Evolutionary conservation across 78 protist species (phyloP).

Genomic region (Salpingoeca rosetta): DNA sequence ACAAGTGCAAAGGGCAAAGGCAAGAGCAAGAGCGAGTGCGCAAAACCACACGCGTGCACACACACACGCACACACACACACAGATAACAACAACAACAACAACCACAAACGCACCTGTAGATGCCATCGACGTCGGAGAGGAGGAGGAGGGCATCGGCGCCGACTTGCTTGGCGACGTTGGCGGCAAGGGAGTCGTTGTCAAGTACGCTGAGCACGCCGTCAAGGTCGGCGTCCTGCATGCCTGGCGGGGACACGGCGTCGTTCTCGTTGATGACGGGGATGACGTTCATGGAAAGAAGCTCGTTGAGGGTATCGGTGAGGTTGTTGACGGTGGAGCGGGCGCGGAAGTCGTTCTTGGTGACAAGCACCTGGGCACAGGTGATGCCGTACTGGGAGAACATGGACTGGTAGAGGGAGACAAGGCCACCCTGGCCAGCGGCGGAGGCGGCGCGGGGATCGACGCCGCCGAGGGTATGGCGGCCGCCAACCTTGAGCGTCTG

Average conservation of each 20-base stretch:
- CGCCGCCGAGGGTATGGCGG: background rate
- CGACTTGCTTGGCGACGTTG: conserved; percentile 15
- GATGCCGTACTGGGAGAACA: conserved; percentile 19
- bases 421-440: conserved; percentile 36
- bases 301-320: background rate
- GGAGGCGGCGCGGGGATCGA: conserved; percentile 14
- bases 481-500: background rate
- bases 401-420: conserved; percentile 24
- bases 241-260: conserved; percentile 18
- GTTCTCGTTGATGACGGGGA: conserved; percentile 59
- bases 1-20: too few species aligned
- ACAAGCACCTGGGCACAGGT: conserved; percentile 37
- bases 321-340: background rate
- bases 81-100: too few species aligned
- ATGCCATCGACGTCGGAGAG: conserved; percentile 52
- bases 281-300: background rate
- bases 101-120: too few species aligned
- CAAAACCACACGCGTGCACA: too few species aligned
- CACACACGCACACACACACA: too few species aligned
- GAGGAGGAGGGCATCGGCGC: conserved; percentile 35
- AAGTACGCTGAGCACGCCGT: background rate
- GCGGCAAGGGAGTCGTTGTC: conserved; percentile 53
- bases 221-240: background rate
- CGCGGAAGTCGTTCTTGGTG: conserved; percentile 23
- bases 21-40: too few species aligned